Evolutionary conservation across 352 stramenopile species (phyloP).

Genomic region (Lagenidium giganteum): DNA sequence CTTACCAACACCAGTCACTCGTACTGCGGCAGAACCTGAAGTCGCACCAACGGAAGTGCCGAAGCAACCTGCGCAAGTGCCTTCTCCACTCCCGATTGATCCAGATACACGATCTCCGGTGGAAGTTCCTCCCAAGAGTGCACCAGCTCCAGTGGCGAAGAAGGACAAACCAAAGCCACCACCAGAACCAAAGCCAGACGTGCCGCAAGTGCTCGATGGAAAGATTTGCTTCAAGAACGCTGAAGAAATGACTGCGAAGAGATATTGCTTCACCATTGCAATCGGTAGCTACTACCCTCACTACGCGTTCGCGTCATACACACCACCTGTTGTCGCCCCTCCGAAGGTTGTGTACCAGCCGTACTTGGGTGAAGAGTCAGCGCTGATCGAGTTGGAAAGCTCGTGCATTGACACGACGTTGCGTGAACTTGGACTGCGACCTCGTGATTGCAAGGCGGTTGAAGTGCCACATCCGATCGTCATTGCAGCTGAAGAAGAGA

Average conservation of each 20-base stretch:
- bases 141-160: no score
- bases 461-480: constrained; percentile 45
- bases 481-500: constrained; percentile 20
- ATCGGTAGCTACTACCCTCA: constrained; percentile 56
- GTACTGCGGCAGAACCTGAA: no score
- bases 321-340: no score
- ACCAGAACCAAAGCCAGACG: constrained; percentile 1
- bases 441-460: constrained; percentile 34
- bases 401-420: constrained; percentile 59
- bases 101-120: no score
- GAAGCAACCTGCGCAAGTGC: no score
- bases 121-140: no score
- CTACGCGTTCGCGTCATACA: no score
- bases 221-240: constrained; percentile 67
- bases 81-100: no score
- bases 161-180: no score
- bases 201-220: constrained; percentile 54
- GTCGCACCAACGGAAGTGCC: no score
- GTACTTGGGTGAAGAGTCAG: constrained; percentile 32
- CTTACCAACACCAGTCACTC: no score
- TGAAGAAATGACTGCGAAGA: constrained; percentile 42
- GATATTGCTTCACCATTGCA: constrained; percentile 64
- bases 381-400: constrained; percentile 43
- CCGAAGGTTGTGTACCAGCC: constrained; percentile 39
- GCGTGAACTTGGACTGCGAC: constrained; percentile 32